phyloP scores from a whole-genome alignment of 768 basidiomycete species.

The Auricularia auricula-judae region DNA sequence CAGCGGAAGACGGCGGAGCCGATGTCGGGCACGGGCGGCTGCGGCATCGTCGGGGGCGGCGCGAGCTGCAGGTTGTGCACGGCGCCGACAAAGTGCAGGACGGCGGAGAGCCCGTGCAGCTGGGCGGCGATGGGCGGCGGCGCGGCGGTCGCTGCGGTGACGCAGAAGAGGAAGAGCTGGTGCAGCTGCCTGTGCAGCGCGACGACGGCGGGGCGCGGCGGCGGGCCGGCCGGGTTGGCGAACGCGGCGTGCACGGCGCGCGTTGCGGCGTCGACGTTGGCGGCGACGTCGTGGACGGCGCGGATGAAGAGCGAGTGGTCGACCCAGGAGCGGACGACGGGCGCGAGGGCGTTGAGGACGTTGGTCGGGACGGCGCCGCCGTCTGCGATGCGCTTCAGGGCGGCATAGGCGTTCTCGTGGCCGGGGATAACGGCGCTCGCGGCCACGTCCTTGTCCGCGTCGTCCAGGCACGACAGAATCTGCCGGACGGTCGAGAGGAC shows the following conservation, averaged over 20 bases:
- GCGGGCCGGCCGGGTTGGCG: background rate
- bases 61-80: background rate
- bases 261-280: background rate
- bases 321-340: background rate
- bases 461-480: background rate
- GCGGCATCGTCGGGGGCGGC: background rate
- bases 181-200: background rate
- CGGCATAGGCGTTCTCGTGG: background rate
- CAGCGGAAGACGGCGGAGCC: background rate
- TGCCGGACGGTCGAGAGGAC: background rate
- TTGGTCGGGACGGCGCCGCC: background rate
- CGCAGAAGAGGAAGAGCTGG: background rate
- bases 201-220: background rate
- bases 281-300: background rate
- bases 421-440: background rate
- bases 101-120: background rate
- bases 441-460: constrained; percentile 1
- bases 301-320: background rate
- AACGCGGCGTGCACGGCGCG: background rate
- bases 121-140: background rate
- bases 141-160: background rate
- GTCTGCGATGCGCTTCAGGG: background rate
- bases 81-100: background rate
- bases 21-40: background rate
- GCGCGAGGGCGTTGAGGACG: background rate